Evolutionary conservation across 495 filamentous ascomycete genomes (phyloP), one percentile per base, ranked within the genome.

Genomic region (Podospora pseudoanserina): DNA sequence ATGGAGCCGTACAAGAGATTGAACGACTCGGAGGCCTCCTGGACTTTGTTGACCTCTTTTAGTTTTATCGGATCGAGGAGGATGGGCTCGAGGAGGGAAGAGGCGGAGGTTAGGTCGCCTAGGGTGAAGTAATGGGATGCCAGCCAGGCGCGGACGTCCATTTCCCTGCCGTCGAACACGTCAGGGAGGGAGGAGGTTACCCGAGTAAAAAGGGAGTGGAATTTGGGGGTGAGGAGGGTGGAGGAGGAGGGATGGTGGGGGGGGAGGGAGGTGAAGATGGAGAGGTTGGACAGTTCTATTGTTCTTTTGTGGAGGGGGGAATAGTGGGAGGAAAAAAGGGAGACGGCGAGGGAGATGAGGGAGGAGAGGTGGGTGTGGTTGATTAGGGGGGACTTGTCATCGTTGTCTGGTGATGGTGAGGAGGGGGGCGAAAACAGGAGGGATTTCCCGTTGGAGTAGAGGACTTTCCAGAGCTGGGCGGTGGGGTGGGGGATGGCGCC

Each of bases 141-240:
- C 20, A 63, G 61, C 61, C 61, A 63, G 30, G 30, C 61, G 13
- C 61, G 7, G 16, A 63, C 32, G 32, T 63, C 61, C n/a, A 63
- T 19, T 4, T 63, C 61, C 3, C 61, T 3, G 30, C 16, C 28
- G 61, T 63, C 61, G 32, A 63, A 63, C 5, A 32, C 4, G 9
- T 39, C 18, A 15, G 15, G 16, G 13, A 63, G 7, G 5, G 7
- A 27, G 18, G 28, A 3, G 16, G 18, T 28, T 18, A 63, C 30
- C 4, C n/a, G 13, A 3, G 27, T 5, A n/a, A 49, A 63, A n/a
- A 63, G 61, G 61, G 28, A 5, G 7, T 44, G 32, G 6, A 44
- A 63, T 11, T 32, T 15, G 28, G 15, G 4, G 15, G 34, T 27
- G n/a, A 23, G 61, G 4, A 20, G 5, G 4, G 20, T 4, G 59